Evolutionary conservation across 106 monocot species (phyloP), one percentile per base, ranked within the genome.

Genomic region (Triglochin maritima): DNA sequence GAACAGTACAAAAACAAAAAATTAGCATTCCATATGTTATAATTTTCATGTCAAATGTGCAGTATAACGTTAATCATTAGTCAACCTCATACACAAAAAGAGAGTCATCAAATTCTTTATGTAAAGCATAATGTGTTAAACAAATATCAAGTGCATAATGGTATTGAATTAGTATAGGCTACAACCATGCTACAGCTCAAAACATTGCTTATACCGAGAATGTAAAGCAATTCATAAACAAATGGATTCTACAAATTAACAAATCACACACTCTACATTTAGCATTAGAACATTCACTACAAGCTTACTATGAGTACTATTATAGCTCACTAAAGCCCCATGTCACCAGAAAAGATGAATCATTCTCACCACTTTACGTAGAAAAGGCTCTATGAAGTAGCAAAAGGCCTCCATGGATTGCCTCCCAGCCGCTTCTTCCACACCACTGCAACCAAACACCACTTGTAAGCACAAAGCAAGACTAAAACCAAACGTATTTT

Each of bases 331-430:
- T 2, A 4, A 59, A 17, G 4, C 6, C 17, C 7, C 4, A 17
- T 6, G 14, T 13, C 8, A 59, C 5, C 14, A 4, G 9, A 17
- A 64, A 57, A 56, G n/a, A 41, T 2, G 46, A 46, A 15, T 9
- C 15, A 9, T 57, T 47, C 70, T 47, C 62, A 72, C 71, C 71
- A 72, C 62, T 55, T 51, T 42, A 6, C 71, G 71, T n/a, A 72
- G 44, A 52, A 72, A 72, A 44, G 71, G 71, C 44, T 72, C 71
- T 9, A 72, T 15, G 7, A 52, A 17, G 11, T 9, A 46, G 50
- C 51, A 17, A 51, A 72, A 17, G 17, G 7, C 10, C 10, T 63
- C 51, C 61, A 61, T 63, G 42, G 52, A 50, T 11, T 52, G 61
- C 49, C 62, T 16, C 46, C 11, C 63, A 13, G 4, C 63, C n/a